Evolutionary conservation across 2,329 filamentous ascomycete genomes (phyloP), one percentile per base, ranked within the genome.

Genomic region (Cladophialophora psammophila): DNA sequence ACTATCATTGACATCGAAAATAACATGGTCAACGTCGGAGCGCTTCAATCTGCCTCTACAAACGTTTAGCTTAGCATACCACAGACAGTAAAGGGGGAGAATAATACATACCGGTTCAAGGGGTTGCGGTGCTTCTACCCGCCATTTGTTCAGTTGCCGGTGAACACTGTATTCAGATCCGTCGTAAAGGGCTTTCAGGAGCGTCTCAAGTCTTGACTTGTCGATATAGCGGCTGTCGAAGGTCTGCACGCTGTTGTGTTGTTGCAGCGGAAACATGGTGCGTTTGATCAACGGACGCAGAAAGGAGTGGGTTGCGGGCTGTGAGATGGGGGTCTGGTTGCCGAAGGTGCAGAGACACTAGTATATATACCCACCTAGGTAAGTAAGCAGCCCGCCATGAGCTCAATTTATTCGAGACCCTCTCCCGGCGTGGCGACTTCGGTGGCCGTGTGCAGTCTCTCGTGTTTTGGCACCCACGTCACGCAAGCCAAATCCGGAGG

Each of bases 181-280:
- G 10, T 56, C 34, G 18, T 56, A 32, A 35, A 56, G 26, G 18
- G 53, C 18, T 35, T 20, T 56, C 20, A 56, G 26, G 26, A 56
- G 53, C 9, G 53, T 56, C 53, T 56, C 53, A 34, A 56, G 53
- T 20, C 53, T 56, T 2, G 53, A 56, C 32, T 15, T 61, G 42
- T 53, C 59, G 38, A 61, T 45, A 20, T 50, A 40, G 59, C 13
- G 38, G 26, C 42, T 45, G 50, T 34, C 31, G 26, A 50, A 45
- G n/a, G 35, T 35, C 26, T 45, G 59, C 26, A 61, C 35, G 42
- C n/a, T n/a, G n/a, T 15, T 35, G 7, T 8, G 5, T 12, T 38
- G 3, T 12, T 5, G 5, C 5, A 38, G 13, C 3, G 9, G 2
- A 38, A 3, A 12, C 36, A 38, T 38, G 5, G 9, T 38, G 36